Base-by-base conservation (phyloP, 306 rosid species). In the Cajanus cajan region DNA sequence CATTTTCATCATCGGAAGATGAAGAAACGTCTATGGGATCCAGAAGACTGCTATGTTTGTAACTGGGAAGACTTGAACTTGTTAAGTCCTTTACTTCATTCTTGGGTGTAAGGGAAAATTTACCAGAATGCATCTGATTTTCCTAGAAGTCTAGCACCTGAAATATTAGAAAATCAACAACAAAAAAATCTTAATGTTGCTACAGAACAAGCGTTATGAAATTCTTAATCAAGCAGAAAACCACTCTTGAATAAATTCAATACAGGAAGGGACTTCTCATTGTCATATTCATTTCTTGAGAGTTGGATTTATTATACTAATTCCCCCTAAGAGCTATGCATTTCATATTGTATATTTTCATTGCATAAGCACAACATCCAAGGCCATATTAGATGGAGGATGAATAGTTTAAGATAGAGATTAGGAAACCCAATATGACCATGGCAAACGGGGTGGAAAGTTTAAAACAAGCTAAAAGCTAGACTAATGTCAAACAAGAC, bases 1-100 rank as follows among this genome's bases (percentile, higher is more conserved):
- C 63, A 45, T 77, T 66, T 80, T 87, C 94, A 76, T 91, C 90
- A 45, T 77, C 91, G 15, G 88, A 86, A 15, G 98, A 89, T 3
- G 87, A 82, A 7, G 87, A 82, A 73, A 88, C 58, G 31, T 69
- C 74, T 68, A 86, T 11, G 15, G 87, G 55, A 62, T 68, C 76
- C 19, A 69, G 71, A 21, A 13, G 16, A 41, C 16, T 39, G 77
- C 57, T 83, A 43, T 83, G 83, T 14, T 73, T 50, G 50, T 61
- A 33, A 71, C 43, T 57, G 21, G 74, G 44, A 25, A 77, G 78
- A 74, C 86, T 78, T 41, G 90, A 59, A 66, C 50, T 78, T 10
- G 79, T 40, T 18, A 43, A 50, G 31, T 77, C 85, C 74, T 85
- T 41, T 45, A 75, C 82, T 37, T 71, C 80, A 76, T 41, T 81